These are phyloP conservation scores for Eimeria sp. DNA, from an alignment of 169 alveolate species.

Conservation along the genomic window DNA sequence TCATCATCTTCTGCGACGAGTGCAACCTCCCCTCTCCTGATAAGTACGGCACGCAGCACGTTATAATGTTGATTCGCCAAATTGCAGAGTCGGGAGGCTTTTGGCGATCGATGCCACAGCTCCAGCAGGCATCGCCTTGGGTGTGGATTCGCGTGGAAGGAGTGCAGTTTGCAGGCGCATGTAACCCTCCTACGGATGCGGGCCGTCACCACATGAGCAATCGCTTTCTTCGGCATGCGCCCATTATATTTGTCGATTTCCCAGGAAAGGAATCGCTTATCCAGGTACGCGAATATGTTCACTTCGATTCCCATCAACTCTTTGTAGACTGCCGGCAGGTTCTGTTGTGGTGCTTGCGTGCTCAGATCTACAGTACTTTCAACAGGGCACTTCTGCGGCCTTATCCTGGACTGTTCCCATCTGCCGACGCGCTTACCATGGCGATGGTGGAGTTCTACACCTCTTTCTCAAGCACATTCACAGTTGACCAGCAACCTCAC, in stretches of 20 bases:
- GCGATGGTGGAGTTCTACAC: slow-evolving; percentile 99
- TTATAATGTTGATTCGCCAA: slow-evolving; percentile 97
- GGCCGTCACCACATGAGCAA: slow-evolving; percentile 98
- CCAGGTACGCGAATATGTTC: slow-evolving; percentile 88
- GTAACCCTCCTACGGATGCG: slow-evolving; percentile 99
- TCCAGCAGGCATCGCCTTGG: slow-evolving; percentile 86
- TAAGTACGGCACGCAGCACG: slow-evolving; percentile 98
- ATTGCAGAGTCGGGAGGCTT: slow-evolving; percentile 98
- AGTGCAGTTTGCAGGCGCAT: slow-evolving; percentile 98
- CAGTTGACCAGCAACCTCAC: slow-evolving; percentile 98
- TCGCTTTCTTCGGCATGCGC: slow-evolving; percentile 97
- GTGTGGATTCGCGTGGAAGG: slow-evolving; percentile 97
- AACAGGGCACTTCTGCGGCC: slow-evolving; percentile 96
- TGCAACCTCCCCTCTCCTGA: slow-evolving; percentile 98
- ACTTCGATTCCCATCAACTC: neutral
- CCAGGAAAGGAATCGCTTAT: slow-evolving; percentile 98
- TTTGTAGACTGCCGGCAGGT: neutral
- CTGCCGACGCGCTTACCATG: slow-evolving; percentile 96
- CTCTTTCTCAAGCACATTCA: slow-evolving; percentile 94
- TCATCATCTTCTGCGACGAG: slow-evolving; percentile 99
- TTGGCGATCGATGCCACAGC: slow-evolving; percentile 94
- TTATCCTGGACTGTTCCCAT: slow-evolving; percentile 84
- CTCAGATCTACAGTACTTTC: slow-evolving; percentile 95
- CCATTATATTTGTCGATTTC: slow-evolving; percentile 98
- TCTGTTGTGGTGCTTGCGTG: neutral